These are phyloP conservation scores for Chrysosporium queenslandicum DNA, from an alignment of 2,329 filamentous ascomycete genomes.

Conservation along the genomic window DNA sequence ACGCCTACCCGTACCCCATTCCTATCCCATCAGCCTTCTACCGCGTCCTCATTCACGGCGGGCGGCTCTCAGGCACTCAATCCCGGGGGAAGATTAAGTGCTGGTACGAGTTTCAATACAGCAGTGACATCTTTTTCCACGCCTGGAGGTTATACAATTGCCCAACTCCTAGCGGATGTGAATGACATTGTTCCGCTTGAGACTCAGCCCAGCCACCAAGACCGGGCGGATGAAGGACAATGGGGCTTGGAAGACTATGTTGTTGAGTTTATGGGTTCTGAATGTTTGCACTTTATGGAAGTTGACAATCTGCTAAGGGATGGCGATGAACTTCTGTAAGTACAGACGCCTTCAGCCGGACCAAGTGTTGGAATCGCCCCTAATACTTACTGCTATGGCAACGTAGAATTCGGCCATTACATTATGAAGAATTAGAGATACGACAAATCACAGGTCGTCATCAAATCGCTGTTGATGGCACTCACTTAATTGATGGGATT, in stretches of 20 bases:
- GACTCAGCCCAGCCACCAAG: slow-evolving; percentile 38
- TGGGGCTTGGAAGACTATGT: slow-evolving; percentile 88
- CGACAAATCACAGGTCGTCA: slow-evolving; percentile 65
- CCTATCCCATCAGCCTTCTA: slow-evolving; percentile 14
- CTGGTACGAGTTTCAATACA: slow-evolving; percentile 23
- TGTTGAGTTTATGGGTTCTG: slow-evolving; percentile 72
- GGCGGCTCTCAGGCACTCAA: slow-evolving; percentile 20
- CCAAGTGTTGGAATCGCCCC: not conserved
- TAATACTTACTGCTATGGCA: slow-evolving; percentile 2
- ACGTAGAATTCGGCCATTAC: slow-evolving; percentile 64
- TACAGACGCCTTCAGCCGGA: slow-evolving; percentile 17
- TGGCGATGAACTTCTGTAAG: slow-evolving; percentile 73
- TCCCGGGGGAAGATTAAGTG: slow-evolving; percentile 28
- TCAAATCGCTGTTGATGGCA: slow-evolving; percentile 70
- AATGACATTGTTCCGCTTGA: slow-evolving; percentile 76
- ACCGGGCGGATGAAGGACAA: slow-evolving; percentile 25
- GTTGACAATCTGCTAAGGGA: slow-evolving; percentile 62
- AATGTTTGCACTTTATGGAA: slow-evolving; percentile 76
- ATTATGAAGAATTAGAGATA: slow-evolving; percentile 61
- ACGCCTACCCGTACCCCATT: slow-evolving; percentile 31
- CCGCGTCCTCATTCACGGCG: slow-evolving; percentile 25
- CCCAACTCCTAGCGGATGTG: slow-evolving; percentile 65
- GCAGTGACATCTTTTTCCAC: slow-evolving; percentile 15
- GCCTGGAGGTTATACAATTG: slow-evolving; percentile 53
- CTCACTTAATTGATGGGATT: slow-evolving; percentile 73